A percentile compares a stretch with the other conserved stretches of the same genome.
Evolutionary conservation across 139 green algal species (phyloP).

Genomic region (Dunaliella sp.): DNA sequence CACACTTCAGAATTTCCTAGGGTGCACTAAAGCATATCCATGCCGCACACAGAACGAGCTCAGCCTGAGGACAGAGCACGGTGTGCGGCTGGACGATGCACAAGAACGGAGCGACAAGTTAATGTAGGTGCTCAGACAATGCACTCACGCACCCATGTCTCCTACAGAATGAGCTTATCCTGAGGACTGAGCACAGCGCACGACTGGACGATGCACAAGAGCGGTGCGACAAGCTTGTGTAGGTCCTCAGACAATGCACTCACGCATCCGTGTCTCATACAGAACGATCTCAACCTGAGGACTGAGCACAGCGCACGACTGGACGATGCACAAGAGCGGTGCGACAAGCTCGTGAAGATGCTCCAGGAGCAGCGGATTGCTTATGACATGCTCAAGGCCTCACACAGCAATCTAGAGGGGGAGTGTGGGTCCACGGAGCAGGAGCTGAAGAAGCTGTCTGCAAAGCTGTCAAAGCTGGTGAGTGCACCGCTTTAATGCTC

Average conservation of each 20-base stretch:
- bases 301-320: slow-evolving; percentile 19
- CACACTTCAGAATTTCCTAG: too few relatives aligned
- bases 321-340: slow-evolving; percentile 21
- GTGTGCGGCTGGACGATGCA: too few relatives aligned
- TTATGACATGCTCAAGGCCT: slow-evolving; percentile 18
- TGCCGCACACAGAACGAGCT: too few relatives aligned
- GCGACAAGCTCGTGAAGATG: slow-evolving; percentile 8
- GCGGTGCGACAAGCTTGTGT: too few relatives aligned
- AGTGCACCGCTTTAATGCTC: too few relatives aligned
- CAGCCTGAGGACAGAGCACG: too few relatives aligned
- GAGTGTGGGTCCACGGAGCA: slow-evolving; percentile 21
- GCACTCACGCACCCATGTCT: not conserved
- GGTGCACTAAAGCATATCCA: not conserved
- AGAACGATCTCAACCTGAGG: slow-evolving; percentile 20
- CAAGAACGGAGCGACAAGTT: too few relatives aligned
- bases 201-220: too few relatives aligned
- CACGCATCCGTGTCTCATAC: not conserved
- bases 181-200: too few relatives aligned
- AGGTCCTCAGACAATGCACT: not conserved
- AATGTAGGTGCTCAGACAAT: not conserved
- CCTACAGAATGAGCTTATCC: too few relatives aligned
- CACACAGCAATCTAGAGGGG: slow-evolving; percentile 17
- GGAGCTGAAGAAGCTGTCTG: slow-evolving; percentile 27
- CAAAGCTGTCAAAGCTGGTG: slow-evolving; percentile 8
- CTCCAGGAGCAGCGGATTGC: slow-evolving; percentile 17